phyloP scores from a whole-genome alignment of 2,329 filamentous ascomycete species.

The Venturia carpophila region DNA sequence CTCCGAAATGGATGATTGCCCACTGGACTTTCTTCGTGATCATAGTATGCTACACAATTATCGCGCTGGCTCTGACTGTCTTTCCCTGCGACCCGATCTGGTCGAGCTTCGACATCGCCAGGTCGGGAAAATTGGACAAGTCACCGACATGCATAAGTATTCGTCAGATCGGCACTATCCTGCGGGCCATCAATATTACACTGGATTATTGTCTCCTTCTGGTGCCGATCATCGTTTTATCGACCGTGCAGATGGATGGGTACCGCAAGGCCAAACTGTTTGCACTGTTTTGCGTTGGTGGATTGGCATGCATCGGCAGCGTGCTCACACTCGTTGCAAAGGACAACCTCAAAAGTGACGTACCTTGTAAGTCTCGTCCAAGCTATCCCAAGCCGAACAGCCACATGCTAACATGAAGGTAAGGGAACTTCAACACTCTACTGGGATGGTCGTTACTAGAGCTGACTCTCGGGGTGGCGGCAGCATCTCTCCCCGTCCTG shows the following conservation, averaged over 20 bases:
- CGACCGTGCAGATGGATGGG: slow-evolving; percentile 28
- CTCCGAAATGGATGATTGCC: slow-evolving; percentile 26
- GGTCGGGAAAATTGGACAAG: slow-evolving; percentile 23
- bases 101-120: slow-evolving; percentile 26
- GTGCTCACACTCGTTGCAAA: slow-evolving; percentile 22
- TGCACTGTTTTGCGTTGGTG: slow-evolving; percentile 29
- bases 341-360: slow-evolving; percentile 13
- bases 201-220: slow-evolving; percentile 31
- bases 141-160: slow-evolving; percentile 23
- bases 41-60: slow-evolving; percentile 26
- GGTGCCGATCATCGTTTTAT: slow-evolving; percentile 32
- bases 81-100: slow-evolving; percentile 27
- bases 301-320: slow-evolving; percentile 27
- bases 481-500: slow-evolving; percentile 31
- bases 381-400: too few relatives aligned
- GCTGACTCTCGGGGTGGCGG: slow-evolving; percentile 28
- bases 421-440: slow-evolving; percentile 3
- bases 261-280: slow-evolving; percentile 29
- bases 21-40: slow-evolving; percentile 29
- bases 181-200: slow-evolving; percentile 29
- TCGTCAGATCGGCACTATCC: slow-evolving; percentile 22
- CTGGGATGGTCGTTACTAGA: slow-evolving; percentile 21
- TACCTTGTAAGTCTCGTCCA: slow-evolving; percentile 23
- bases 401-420: not conserved
- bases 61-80: slow-evolving; percentile 28